phyloP scores from a whole-genome alignment of 2,329 filamentous ascomycete genomes.

The Fusarium sp. region DNA sequence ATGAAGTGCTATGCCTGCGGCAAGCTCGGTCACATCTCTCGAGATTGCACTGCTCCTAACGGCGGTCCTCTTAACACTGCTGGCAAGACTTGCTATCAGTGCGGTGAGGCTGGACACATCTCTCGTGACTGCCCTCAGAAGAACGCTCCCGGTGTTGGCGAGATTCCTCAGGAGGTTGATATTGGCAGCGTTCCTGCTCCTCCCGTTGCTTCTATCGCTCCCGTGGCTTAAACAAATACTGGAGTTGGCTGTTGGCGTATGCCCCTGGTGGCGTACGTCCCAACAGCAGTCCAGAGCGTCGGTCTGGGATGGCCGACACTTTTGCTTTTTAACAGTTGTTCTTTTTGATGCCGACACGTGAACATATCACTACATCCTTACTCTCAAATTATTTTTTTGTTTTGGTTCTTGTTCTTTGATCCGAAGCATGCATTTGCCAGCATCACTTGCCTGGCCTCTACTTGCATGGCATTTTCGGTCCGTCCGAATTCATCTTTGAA shows the following conservation, averaged over 20 bases:
- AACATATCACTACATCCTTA: constrained; percentile 40
- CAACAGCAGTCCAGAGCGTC: constrained; percentile 15
- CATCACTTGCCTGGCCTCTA: constrained; percentile 40
- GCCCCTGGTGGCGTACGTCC: constrained; percentile 1
- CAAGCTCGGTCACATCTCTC: constrained; percentile 92
- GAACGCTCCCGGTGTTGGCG: constrained; percentile 57
- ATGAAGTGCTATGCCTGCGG: constrained; percentile 99
- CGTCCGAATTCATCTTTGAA: constrained; percentile 41
- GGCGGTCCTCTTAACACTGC: constrained; percentile 94
- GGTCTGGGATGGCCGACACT: constrained; percentile 16
- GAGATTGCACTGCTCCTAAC: constrained; percentile 95
- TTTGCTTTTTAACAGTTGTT: constrained; percentile 39
- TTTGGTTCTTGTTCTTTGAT: constrained; percentile 45
- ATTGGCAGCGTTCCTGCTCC: constrained; percentile 53
- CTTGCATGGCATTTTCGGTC: constrained; percentile 45
- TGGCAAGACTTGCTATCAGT: constrained; percentile 99
- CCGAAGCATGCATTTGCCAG: constrained; percentile 44
- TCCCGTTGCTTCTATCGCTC: constrained; percentile 57
- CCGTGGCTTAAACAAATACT: constrained; percentile 48
- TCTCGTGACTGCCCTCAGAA: constrained; percentile 91
- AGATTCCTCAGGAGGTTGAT: constrained; percentile 57
- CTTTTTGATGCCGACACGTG: constrained; percentile 44
- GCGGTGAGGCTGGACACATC: constrained; percentile 94
- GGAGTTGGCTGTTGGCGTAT: constrained; percentile 20
- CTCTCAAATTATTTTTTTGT: constrained; percentile 42